Conservation (phyloP, 257 asterid species). For the Phtheirospermum japonicum region DNA sequence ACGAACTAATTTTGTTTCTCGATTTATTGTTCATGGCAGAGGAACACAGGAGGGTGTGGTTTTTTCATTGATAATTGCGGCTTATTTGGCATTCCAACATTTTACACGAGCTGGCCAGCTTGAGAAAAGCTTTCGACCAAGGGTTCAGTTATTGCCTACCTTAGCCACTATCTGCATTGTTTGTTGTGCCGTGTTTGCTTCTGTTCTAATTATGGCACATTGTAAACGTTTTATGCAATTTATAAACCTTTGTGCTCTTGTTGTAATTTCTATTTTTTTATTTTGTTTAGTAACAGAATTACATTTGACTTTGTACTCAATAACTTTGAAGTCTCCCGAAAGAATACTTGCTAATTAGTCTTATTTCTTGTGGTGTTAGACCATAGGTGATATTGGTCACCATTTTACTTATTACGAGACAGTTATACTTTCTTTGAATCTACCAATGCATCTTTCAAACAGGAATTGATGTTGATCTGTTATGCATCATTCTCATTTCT, state of each 20-base stretch:
- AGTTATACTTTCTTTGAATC: too few relatives aligned
- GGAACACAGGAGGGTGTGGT: constrained; percentile 81
- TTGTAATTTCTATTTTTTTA: not conserved
- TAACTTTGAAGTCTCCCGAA: constrained; percentile 15
- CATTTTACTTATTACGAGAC: too few relatives aligned
- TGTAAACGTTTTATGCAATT: constrained; percentile 6
- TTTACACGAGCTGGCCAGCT: constrained; percentile 63
- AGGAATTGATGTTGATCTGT: not conserved
- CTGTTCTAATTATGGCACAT: constrained; percentile 47
- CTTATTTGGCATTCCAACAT: constrained; percentile 91
- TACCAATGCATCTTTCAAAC: too few relatives aligned
- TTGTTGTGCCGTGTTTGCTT: constrained; percentile 66
- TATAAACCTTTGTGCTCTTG: not conserved
- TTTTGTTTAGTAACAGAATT: constrained; percentile 7
- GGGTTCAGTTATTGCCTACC: constrained; percentile 88
- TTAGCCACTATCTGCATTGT: constrained; percentile 64
- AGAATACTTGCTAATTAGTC: too few relatives aligned
- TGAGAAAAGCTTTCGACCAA: constrained; percentile 68
- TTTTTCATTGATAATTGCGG: constrained; percentile 65
- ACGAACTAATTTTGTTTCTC: constrained; percentile 25
- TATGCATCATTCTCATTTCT: not conserved
- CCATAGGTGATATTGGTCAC: too few relatives aligned
- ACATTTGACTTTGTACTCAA: constrained; percentile 9
- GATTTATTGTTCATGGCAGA: constrained; percentile 46
- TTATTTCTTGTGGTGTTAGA: too few relatives aligned